Base-by-base conservation (phyloP, 163 green algal species). In the Botryococcus braunii region DNA sequence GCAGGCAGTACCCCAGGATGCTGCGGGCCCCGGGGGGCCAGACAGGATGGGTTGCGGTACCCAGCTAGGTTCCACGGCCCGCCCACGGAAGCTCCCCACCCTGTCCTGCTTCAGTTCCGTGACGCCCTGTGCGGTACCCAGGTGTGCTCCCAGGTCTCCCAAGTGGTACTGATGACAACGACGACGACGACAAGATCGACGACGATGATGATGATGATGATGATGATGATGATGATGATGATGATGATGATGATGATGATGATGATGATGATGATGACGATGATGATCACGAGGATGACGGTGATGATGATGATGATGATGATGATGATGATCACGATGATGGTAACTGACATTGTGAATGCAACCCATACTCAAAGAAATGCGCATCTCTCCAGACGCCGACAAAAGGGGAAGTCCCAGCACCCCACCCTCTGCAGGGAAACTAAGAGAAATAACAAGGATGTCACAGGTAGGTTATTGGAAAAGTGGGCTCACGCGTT, bases 211-310 rank as follows among this genome's bases (percentile, higher is more conserved):
- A n/a, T n/a, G n/a, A n/a, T n/a, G n/a, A n/a, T n/a, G n/a, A n/a
- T n/a, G n/a, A n/a, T n/a, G n/a, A n/a, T n/a, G n/a, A n/a, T n/a
- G n/a, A n/a, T n/a, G n/a, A n/a, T n/a, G n/a, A 56, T 56, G 47
- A 56, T 56, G 47, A 56, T 56, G 47, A 56, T 56, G 47, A 56
- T 56, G 47, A 56, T 56, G 47, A 56, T 56, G 47, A 56, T 56
- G 47, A 56, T 56, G 47, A 56, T 56, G 47, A 56, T 56, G 47
- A 56, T 56, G 47, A 56, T 56, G 47, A 56, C 25, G 47, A 56
- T 56, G 47, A 56, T 56, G 47, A 56, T 56, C 23, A 56, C 25
- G 47, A 56, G 23, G 47, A 56, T 56, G 47, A 27, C 25, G 47
- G 25, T 56, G 47, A 56, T 56, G 47, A 56, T 56, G 47, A 56